Percentiles rank a stretch among this genome's conserved stretches.
These are phyloP conservation scores for Colletotrichum lupini DNA, from an alignment of 2,329 filamentous ascomycete species.

Conservation along the genomic window DNA sequence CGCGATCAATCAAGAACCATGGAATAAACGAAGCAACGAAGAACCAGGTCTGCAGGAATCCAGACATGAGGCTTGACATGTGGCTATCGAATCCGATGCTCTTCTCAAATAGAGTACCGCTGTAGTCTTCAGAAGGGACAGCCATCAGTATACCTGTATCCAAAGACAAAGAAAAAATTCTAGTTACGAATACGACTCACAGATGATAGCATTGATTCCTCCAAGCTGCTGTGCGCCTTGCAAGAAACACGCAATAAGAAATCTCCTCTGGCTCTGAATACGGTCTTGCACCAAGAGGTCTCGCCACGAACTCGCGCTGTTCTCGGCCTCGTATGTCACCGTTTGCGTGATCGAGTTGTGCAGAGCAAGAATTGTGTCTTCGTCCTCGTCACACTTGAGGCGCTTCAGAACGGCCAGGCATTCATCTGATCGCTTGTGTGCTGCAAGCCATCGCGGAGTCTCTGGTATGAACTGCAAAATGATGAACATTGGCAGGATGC, in stretches of 20 bases:
- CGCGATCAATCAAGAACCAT: constrained; percentile 58
- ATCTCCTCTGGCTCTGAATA: constrained; percentile 45
- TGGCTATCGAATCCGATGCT: constrained; percentile 54
- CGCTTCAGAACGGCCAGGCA: constrained; percentile 50
- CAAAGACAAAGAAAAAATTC: not conserved
- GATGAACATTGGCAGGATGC: constrained; percentile 51
- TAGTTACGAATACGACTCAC: constrained; percentile 30
- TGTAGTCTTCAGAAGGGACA: constrained; percentile 47
- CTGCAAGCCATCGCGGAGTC: constrained; percentile 55
- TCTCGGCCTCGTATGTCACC: constrained; percentile 45
- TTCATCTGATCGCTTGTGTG: constrained; percentile 50
- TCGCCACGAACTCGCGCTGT: constrained; percentile 44
- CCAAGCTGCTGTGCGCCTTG: constrained; percentile 55
- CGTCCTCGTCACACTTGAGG: constrained; percentile 42
- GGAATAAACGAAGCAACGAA: constrained; percentile 55
- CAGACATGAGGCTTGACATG: constrained; percentile 62
- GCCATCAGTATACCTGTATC: not conserved
- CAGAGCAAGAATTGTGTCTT: constrained; percentile 39
- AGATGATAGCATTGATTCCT: constrained; percentile 62
- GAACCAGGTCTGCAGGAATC: constrained; percentile 61
- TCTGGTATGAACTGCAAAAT: constrained; percentile 53
- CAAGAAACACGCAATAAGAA: constrained; percentile 46
- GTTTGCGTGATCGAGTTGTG: constrained; percentile 47
- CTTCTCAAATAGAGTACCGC: constrained; percentile 57
- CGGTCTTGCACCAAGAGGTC: constrained; percentile 45